Percentiles rank a stretch among this genome's conserved stretches.
Evolutionary conservation across 306 rosid species (phyloP).

Genomic region (Pterocarpus macrocarpus): DNA sequence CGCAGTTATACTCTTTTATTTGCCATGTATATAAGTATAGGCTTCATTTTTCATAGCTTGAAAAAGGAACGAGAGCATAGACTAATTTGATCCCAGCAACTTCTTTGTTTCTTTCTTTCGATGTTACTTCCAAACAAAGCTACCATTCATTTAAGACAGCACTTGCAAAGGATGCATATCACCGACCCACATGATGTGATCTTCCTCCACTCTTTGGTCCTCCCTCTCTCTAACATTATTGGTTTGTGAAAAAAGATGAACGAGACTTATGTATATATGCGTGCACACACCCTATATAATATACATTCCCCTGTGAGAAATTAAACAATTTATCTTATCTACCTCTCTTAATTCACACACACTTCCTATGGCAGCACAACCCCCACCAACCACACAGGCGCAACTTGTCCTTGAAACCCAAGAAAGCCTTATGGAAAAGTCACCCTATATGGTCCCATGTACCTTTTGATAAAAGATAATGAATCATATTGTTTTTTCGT

Average conservation of each 20-base stretch:
- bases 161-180: conserved; percentile 41
- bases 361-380: conserved; percentile 33
- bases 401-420: conserved; percentile 49
- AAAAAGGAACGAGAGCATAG: conserved; percentile 15
- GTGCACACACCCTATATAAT: neutral
- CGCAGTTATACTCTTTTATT: no score
- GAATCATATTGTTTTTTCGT: conserved; percentile 75
- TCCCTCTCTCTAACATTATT: conserved; percentile 44
- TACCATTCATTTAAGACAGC: conserved; percentile 61
- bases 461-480: conserved; percentile 40
- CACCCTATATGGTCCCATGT: conserved; percentile 46
- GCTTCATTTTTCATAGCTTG: neutral
- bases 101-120: conserved; percentile 24
- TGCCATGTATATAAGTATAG: no score
- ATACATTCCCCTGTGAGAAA: neutral
- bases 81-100: neutral
- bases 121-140: conserved; percentile 55
- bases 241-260: conserved; percentile 35
- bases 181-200: conserved; percentile 66
- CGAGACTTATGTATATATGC: neutral
- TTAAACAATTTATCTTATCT: neutral
- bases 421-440: conserved; percentile 21
- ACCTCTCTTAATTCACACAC: conserved; percentile 48
- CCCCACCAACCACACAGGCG: conserved; percentile 59
- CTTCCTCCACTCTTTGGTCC: conserved; percentile 18